These are phyloP conservation scores for Amanita exitialis DNA, from an alignment of 768 basidiomycete species.

Conservation along the genomic window DNA sequence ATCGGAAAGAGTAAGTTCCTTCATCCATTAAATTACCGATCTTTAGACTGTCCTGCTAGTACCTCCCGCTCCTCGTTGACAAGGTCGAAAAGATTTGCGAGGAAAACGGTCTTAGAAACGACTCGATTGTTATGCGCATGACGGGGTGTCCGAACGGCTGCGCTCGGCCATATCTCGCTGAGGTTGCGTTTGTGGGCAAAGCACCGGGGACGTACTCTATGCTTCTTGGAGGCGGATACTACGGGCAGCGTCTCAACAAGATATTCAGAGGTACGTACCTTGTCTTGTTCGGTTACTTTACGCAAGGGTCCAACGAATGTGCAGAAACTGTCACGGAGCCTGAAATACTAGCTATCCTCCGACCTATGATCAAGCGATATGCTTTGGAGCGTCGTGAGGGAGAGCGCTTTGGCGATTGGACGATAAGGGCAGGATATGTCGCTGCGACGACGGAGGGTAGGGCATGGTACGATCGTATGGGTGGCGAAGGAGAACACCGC, in stretches of 20 bases:
- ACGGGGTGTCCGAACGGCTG: conserved; percentile 95
- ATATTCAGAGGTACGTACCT: conserved; percentile 67
- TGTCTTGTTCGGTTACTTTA: not conserved
- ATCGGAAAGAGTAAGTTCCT: conserved; percentile 37
- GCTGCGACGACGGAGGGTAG: too few species aligned
- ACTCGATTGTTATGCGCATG: conserved; percentile 98
- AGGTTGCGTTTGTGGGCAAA: conserved; percentile 95
- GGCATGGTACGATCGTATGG: conserved; percentile 77
- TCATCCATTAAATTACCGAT: conserved; percentile 1
- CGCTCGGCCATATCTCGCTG: conserved; percentile 88
- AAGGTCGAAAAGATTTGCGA: conserved; percentile 95
- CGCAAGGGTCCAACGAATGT: not conserved
- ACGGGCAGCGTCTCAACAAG: conserved; percentile 93
- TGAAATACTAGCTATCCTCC: too few species aligned
- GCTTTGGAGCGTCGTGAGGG: conserved; percentile 79
- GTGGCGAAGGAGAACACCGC: too few species aligned
- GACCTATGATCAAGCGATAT: conserved; percentile 96
- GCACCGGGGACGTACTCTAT: conserved; percentile 88
- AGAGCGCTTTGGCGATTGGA: conserved; percentile 94
- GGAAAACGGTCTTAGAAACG: conserved; percentile 85
- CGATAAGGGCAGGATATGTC: conserved; percentile 86
- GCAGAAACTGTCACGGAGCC: conserved; percentile 1
- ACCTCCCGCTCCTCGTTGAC: conserved; percentile 84
- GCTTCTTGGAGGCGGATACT: conserved; percentile 93
- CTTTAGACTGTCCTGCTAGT: conserved; percentile 31